Evolutionary conservation across 1,284 basidiomycete species (phyloP), one percentile per base, ranked within the genome.

Genomic region (Puccinia triticina): DNA sequence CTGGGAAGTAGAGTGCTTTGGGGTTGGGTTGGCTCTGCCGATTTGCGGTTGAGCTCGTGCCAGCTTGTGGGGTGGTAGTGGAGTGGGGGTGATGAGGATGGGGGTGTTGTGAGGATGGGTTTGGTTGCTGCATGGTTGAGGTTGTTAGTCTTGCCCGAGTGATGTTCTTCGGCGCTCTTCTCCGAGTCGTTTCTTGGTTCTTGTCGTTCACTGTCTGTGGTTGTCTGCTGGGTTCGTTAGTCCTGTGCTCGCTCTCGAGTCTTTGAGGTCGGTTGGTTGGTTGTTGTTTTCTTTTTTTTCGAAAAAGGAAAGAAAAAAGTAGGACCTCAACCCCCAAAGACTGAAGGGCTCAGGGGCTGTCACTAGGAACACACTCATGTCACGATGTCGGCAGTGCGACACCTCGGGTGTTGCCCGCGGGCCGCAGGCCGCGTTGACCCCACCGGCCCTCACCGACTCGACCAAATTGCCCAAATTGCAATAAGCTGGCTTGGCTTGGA

Each of bases 1-100:
- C 53, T 8, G 77, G 77, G 48, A 78, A 78, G 77, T 46, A 77
- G 59, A 66, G 34, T 61, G 55, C n/a, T 66, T 77, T 77, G 23
- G 59, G 61, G 53, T 64, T 77, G 23, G 29, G 40, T 29, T 53
- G 55, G n/a, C 8, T n/a, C 3, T 26, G 55, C 48, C n/a, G 66
- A 48, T 69, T 37, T 40, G 72, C 21, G n/a, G 48, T 53, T 34
- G 55, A 57, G 57, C 53, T 55, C 0, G 73, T 75, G 10, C 53
- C 50, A 53, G 53, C 73, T 23, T 55, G 73, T 57, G 73, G 73
- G 12, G 53, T 29, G 8, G 21, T 50, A n/a, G 53, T 46, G 11
- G 53, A 29, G 40, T 50, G 37, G 16, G 16, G n/a, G 12, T 46
- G 59, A 48, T 55, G 53, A 2, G 11, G 8, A 7, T 61, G 59